Evolutionary conservation across 2,329 filamentous ascomycete genomes (phyloP).

Genomic region (Hypoxylon sp.): DNA sequence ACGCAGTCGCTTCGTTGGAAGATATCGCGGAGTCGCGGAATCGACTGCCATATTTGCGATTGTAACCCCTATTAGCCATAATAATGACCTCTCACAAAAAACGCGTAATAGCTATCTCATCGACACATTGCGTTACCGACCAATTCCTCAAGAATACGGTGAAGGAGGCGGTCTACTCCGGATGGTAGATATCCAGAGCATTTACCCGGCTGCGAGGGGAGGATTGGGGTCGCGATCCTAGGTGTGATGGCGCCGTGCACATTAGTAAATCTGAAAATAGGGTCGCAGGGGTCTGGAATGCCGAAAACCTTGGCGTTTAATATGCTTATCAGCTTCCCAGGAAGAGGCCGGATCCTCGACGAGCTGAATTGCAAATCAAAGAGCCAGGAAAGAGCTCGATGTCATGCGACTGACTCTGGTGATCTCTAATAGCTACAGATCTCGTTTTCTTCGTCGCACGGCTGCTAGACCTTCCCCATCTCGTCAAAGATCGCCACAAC

Average conservation of each 20-base stretch:
- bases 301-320: slow-evolving; percentile 39
- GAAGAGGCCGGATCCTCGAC: slow-evolving; percentile 37
- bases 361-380: slow-evolving; percentile 42
- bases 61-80: slow-evolving; percentile 28
- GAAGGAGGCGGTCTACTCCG: slow-evolving; percentile 12
- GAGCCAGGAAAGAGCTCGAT: slow-evolving; percentile 16
- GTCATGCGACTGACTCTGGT: slow-evolving; percentile 23
- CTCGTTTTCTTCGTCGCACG: slow-evolving; percentile 20
- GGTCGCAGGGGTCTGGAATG: slow-evolving; percentile 40
- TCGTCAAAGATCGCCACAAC: slow-evolving; percentile 27
- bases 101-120: slow-evolving; percentile 13
- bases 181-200: slow-evolving; percentile 25
- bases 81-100: slow-evolving; percentile 21
- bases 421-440: slow-evolving; percentile 21
- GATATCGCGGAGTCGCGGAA: slow-evolving; percentile 26
- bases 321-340: slow-evolving; percentile 39
- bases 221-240: slow-evolving; percentile 24
- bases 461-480: slow-evolving; percentile 41
- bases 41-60: slow-evolving; percentile 18
- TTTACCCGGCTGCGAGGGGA: slow-evolving; percentile 39
- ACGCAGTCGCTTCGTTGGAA: slow-evolving; percentile 16
- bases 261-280: slow-evolving; percentile 39
- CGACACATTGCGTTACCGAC: slow-evolving; percentile 15
- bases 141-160: slow-evolving; percentile 18
- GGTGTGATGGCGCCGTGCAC: slow-evolving; percentile 31